These are phyloP conservation scores for Austroboletus novae-zelandiae DNA, from an alignment of 1,284 basidiomycete species.

Conservation along the genomic window DNA sequence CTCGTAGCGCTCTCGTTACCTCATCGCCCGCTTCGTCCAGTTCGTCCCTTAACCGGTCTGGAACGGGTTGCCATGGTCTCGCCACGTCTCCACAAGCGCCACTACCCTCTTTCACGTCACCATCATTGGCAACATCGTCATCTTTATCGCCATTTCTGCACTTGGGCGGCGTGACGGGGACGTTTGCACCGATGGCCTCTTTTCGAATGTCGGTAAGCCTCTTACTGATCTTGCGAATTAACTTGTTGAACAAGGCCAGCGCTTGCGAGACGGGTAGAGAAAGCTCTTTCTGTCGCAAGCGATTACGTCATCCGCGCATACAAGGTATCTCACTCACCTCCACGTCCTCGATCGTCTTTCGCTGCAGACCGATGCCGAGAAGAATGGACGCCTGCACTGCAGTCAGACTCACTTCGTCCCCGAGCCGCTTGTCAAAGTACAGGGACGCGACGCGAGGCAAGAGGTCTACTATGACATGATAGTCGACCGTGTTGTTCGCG, in stretches of 20 bases:
- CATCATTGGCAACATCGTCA: slow-evolving; percentile 2
- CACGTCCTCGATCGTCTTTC: slow-evolving; percentile 88
- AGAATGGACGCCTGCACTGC: slow-evolving; percentile 89
- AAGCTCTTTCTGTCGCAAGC: slow-evolving; percentile 60
- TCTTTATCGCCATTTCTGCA: not conserved
- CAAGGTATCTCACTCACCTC: slow-evolving; percentile 50
- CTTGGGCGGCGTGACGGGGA: slow-evolving; percentile 37
- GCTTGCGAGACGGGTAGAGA: slow-evolving; percentile 84
- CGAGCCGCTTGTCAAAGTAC: slow-evolving; percentile 83
- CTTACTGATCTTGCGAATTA: slow-evolving; percentile 84
- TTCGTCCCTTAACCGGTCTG: slow-evolving; percentile 57
- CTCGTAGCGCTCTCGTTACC: slow-evolving; percentile 47
- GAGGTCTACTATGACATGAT: slow-evolving; percentile 93
- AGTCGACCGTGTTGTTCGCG: slow-evolving; percentile 94
- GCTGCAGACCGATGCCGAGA: slow-evolving; percentile 87
- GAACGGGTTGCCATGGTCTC: slow-evolving; percentile 49
- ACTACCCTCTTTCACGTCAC: slow-evolving; percentile 11
- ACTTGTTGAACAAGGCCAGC: slow-evolving; percentile 90
- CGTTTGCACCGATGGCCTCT: slow-evolving; percentile 62
- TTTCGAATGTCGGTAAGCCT: slow-evolving; percentile 82
- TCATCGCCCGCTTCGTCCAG: slow-evolving; percentile 71
- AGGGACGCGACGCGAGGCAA: slow-evolving; percentile 78
- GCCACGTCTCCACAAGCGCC: slow-evolving; percentile 17
- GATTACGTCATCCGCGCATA: not conserved
- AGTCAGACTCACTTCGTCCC: slow-evolving; percentile 61